Conservation (phyloP, 2,329 filamentous ascomycete genomes). For the Phoma sp. region DNA sequence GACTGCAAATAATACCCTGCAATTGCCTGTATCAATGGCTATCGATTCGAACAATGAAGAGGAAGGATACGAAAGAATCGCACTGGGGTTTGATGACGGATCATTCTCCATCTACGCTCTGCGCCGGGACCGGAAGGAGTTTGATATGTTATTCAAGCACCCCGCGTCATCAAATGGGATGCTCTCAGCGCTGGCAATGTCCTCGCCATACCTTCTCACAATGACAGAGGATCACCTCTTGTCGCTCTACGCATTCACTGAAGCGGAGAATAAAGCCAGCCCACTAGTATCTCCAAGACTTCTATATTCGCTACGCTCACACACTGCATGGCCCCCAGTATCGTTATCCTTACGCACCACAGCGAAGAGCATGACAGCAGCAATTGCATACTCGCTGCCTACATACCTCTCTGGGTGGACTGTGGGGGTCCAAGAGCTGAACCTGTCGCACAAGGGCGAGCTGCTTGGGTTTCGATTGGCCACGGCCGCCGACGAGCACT, state of each 20-base stretch:
- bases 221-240: conserved; percentile 78
- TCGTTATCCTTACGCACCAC: conserved; percentile 82
- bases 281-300: conserved; percentile 60
- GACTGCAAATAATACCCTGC: conserved; percentile 23
- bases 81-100: conserved; percentile 54
- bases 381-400: conserved; percentile 85
- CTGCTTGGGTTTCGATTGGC: conserved; percentile 59
- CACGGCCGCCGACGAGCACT: conserved; percentile 59
- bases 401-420: conserved; percentile 83
- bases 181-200: conserved; percentile 74
- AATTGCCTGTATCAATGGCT: conserved; percentile 68
- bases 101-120: conserved; percentile 71
- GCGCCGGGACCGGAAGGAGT: conserved; percentile 51
- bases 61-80: conserved; percentile 42
- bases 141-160: conserved; percentile 66
- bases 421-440: conserved; percentile 88
- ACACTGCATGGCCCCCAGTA: conserved; percentile 78
- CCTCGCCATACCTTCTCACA: conserved; percentile 78
- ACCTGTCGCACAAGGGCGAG: conserved; percentile 63
- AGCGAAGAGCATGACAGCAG: conserved; percentile 72
- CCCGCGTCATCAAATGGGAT: conserved; percentile 68
- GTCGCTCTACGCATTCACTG: conserved; percentile 74
- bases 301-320: conserved; percentile 80
- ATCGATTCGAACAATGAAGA: conserved; percentile 59
- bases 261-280: background rate